Base-by-base conservation (phyloP, 129 eudicot genomes). In the Helianthus tuberosus region DNA sequence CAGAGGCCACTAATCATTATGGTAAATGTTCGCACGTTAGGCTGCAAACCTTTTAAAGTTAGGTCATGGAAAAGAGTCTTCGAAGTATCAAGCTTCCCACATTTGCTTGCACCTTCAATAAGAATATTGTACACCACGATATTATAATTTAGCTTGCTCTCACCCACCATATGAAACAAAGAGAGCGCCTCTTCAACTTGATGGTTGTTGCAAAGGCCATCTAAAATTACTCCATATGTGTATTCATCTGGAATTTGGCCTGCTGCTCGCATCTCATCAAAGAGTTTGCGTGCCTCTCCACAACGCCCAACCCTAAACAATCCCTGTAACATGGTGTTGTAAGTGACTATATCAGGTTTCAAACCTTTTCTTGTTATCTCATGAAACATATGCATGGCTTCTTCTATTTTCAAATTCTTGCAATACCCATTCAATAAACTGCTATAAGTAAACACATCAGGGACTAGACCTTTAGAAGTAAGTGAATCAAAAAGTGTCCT, bases 361-460 rank as follows among this genome's bases (percentile, higher is more conserved):
- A 23, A 0, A 12, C 58, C 23, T 5, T 47, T 67, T 47, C 6
- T 47, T 6, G 13, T 47, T 3, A 67, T 67, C 7, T 47, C 58
- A 0, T 17, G 11, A 11, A 67, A 46, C 39, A 67, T 17, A 46
- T 12, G 12, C 43, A 23, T 46, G 41, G 72, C 72, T 23, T 67
- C 58, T 11, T 47, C 72, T 25, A 67, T 3, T 5, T 47, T 13
- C 55, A 11, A 36, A 3, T 29, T 48, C 32, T 61, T 75, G 47
- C 79, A 80, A 46, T 79, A 79, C 46, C 86, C n/a, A n/a, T n/a
- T n/a, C n/a, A n/a, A n/a, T 8, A 82, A 49, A n/a, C 53, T 72
- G 20, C 16, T 61, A 23, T 64, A 82, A 17, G 60, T 58, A 47
- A 8, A 50, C n/a, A n/a, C n/a, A n/a, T n/a, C n/a, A n/a, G n/a